Conservation (phyloP, 192 early-diverging fungal species). For the Podila clonocystis region DNA sequence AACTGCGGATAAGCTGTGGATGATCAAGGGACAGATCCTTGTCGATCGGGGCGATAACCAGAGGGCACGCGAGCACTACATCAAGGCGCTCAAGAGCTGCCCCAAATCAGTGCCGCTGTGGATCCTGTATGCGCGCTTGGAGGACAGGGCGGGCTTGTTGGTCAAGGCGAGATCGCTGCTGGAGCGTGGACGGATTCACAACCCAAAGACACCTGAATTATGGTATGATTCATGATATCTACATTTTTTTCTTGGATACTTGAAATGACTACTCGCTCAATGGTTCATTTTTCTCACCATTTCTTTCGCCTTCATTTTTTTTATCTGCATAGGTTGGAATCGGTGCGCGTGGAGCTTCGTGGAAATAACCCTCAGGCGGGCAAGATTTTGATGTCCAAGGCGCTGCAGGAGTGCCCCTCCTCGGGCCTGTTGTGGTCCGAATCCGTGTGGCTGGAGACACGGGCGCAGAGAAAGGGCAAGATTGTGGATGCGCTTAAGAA, state of each 20-base stretch:
- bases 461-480: constrained; percentile 87
- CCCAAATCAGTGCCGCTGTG: constrained; percentile 83
- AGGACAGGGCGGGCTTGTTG: constrained; percentile 70
- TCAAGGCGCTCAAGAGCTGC: constrained; percentile 77
- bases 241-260: not conserved
- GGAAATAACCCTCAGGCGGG: constrained; percentile 76
- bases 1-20: constrained; percentile 90
- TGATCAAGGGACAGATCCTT: constrained; percentile 89
- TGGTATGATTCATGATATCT: constrained; percentile 68
- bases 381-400: constrained; percentile 82
- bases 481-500: constrained; percentile 92
- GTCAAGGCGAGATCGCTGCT: constrained; percentile 85
- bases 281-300: not conserved
- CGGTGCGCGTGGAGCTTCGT: constrained; percentile 81
- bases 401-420: constrained; percentile 91
- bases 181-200: constrained; percentile 86
- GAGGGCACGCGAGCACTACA: constrained; percentile 77
- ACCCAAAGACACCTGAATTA: constrained; percentile 81
- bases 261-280: too few species aligned
- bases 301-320: not conserved
- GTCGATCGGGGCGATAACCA: constrained; percentile 65
- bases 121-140: constrained; percentile 82
- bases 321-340: constrained; percentile 60
- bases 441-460: constrained; percentile 84
- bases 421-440: constrained; percentile 91